Base-by-base conservation (phyloP, 2,329 filamentous ascomycete genomes). In the Aspergillus fischeri region DNA sequence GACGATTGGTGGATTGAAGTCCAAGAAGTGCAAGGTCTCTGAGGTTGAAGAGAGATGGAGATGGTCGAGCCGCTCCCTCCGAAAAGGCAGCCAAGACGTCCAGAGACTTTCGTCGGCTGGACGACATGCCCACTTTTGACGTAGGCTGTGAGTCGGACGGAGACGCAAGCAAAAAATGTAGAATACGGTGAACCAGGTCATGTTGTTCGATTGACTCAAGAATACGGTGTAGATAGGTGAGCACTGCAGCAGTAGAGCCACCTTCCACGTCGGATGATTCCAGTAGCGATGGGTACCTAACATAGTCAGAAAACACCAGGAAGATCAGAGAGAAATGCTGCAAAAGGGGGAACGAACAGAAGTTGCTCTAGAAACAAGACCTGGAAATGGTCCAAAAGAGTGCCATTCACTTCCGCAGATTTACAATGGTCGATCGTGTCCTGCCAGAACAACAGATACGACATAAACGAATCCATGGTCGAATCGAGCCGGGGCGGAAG, bases 181-280 rank as follows among this genome's bases (percentile, higher is more conserved):
- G 83, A 53, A 97, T 94, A 59, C 96, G 88, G 64, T 96, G 90
- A 58, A 97, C 91, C 78, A 99, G 88, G 68, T 97, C 92, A 7
- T 91, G 90, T 70, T 97, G 92, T 61, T 97, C 91, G 14, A 99
- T 81, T 0, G 91, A 89, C 71, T 97, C 92, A 5, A 99, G 82
- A 55, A 97, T 96, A 45, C 90, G 88, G 57, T 90, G 88, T 38
- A 99, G 81, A 72, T 99, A 97, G 1, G 92, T 97, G 61, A 97
- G 81, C 11, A 99, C 94, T 3, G 94, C 94, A 24, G 97, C 92
- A 0, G 94, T 96, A 6, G 94, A 99, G 54, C 94, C 94, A 63
- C 93, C 94, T 74, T 97, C 93, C 42, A 95, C 90, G 76, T 99
- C 94, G 1, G 94, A 97, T 9, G 94, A 99, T 74, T 99, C 93